Percentiles rank a stretch among this genome's conserved stretches.
phyloP scores from a whole-genome alignment of 768 basidiomycete genomes.

The Omphalotus guepiniiformis region DNA sequence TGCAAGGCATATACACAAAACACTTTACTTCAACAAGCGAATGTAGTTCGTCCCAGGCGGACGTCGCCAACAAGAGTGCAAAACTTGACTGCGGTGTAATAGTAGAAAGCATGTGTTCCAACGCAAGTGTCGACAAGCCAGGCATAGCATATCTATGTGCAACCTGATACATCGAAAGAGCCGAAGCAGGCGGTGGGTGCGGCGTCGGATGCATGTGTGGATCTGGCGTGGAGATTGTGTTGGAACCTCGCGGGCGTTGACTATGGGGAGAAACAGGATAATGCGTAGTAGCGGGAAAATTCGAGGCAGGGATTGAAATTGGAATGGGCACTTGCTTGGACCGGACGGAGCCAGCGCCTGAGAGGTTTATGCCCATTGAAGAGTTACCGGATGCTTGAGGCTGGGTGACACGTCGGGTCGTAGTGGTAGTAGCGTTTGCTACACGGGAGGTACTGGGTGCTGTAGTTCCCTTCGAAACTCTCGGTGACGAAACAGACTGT shows the following conservation, averaged over 20 bases:
- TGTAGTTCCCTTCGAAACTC: not conserved
- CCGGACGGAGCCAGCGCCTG: conserved; percentile 23
- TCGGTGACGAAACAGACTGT: not conserved
- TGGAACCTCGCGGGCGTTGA: conserved; percentile 32
- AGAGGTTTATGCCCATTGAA: not conserved
- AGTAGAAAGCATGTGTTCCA: conserved; percentile 70
- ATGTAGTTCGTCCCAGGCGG: conserved; percentile 62
- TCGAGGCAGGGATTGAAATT: conserved; percentile 28
- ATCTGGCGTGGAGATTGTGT: conserved; percentile 40
- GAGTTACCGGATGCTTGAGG: not conserved
- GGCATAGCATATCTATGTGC: conserved; percentile 74
- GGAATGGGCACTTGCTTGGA: conserved; percentile 40
- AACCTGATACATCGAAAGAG: conserved; percentile 70
- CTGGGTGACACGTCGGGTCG: conserved; percentile 11
- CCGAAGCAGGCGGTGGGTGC: conserved; percentile 61
- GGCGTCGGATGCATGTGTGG: conserved; percentile 71
- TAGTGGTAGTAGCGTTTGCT: not conserved
- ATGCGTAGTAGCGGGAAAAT: conserved; percentile 31
- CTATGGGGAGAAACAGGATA: conserved; percentile 47
- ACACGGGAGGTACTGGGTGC: conserved; percentile 13
- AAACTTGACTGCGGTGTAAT: conserved; percentile 66
- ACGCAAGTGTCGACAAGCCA: conserved; percentile 57
- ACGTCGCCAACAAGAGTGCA: conserved; percentile 63
- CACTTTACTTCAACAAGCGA: conserved; percentile 51
- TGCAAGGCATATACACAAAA: conserved; percentile 12